Conservation (phyloP, 148 eudicot genomes). For the Vaccinium vitisidaea region DNA sequence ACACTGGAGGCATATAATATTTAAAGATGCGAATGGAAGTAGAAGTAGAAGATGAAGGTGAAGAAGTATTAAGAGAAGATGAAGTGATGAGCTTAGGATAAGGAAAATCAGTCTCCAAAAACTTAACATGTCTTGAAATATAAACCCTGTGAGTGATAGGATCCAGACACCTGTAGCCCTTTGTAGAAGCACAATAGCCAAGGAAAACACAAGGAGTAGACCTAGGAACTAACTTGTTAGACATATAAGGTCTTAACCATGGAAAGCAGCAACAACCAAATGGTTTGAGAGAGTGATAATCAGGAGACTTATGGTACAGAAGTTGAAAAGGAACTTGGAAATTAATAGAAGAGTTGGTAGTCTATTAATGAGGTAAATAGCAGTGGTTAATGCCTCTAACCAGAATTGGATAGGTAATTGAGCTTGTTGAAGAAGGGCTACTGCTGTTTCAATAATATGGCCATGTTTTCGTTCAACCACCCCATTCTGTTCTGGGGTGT, state of each 20-base stretch:
- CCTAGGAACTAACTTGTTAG: neutral
- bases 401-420: neutral
- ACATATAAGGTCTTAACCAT: neutral
- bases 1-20: neutral
- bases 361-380: neutral
- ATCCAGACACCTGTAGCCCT: neutral
- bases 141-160: neutral
- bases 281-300: neutral
- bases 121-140: neutral
- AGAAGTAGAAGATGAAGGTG: neutral
- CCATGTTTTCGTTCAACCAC: neutral
- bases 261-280: neutral
- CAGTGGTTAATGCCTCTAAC: neutral
- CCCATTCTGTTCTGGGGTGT: neutral
- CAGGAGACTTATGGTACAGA: neutral
- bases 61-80: neutral
- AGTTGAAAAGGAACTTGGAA: neutral
- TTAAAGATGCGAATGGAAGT: neutral
- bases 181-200: neutral
- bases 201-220: neutral
- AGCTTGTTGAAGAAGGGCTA: neutral
- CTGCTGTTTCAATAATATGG: neutral
- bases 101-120: neutral
- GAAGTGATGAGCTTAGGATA: neutral
- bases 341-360: neutral